Percentiles rank a stretch among this genome's conserved stretches.
Conservation (phyloP, 768 basidiomycete genomes). For the Russula foetens region DNA sequence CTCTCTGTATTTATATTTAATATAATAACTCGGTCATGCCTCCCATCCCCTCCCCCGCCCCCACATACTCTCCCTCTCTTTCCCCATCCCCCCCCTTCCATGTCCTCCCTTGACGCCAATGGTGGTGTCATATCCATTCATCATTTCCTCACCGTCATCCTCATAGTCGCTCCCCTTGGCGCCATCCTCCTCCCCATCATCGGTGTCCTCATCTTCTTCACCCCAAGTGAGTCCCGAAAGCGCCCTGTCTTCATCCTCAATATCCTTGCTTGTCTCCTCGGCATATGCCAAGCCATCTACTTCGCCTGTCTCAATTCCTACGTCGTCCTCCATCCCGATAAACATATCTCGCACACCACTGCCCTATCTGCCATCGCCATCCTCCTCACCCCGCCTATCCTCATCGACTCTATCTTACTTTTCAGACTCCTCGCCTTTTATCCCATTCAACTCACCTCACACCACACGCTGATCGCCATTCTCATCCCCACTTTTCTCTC, state of each 20-base stretch:
- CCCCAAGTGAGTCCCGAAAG: slow-evolving; percentile 5
- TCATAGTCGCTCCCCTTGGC: slow-evolving; percentile 18
- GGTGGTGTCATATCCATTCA: neutral
- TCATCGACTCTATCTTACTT: slow-evolving; percentile 15
- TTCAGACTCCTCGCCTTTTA: slow-evolving; percentile 19
- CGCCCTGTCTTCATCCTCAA: slow-evolving; percentile 20
- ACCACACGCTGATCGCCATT: slow-evolving; percentile 3
- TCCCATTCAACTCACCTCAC: slow-evolving; percentile 16
- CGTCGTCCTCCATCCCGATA: slow-evolving; percentile 4
- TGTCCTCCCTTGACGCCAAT: neutral
- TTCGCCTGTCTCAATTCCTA: neutral
- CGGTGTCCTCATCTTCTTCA: slow-evolving; percentile 14
- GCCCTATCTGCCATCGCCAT: neutral
- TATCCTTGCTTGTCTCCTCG: slow-evolving; percentile 16
- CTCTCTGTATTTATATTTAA: too few relatives aligned
- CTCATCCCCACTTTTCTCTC: neutral
- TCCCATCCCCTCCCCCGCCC: too few relatives aligned
- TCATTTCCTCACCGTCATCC: slow-evolving; percentile 14
- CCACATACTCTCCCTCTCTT: neutral
- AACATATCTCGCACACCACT: neutral
- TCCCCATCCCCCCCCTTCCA: neutral
- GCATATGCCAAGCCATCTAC: slow-evolving; percentile 14
- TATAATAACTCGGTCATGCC: neutral
- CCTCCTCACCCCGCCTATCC: slow-evolving; percentile 14
- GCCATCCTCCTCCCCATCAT: slow-evolving; percentile 14